Base-by-base conservation (phyloP, 2,329 filamentous ascomycete genomes). In the Calonectria leucothoes region DNA sequence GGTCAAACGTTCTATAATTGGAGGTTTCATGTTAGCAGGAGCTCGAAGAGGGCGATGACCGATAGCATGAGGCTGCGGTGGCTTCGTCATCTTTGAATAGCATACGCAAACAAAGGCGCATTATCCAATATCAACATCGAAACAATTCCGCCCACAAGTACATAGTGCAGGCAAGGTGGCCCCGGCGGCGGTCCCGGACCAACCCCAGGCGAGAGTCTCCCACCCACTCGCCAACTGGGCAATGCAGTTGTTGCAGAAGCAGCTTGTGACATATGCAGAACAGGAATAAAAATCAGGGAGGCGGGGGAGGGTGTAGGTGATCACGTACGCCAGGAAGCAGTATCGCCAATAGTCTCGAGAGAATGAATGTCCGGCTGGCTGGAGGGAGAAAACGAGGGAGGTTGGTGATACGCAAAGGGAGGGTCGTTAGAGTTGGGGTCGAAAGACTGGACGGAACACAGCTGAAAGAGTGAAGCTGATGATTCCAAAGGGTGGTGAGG, bases 401-500 rank as follows among this genome's bases (percentile, higher is more conserved):
- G 78, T 76, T 78, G 79, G 76, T 70, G 73, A 57, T 35, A 67
- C 27, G 61, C 75, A 69, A 78, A 73, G 61, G 70, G 76, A 78
- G 76, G 74, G 75, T 70, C 45, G 55, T 61, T 49, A 71, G 45
- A 51, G 75, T 69, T 61, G 69, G 74, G 74, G 76, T 70, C 63
- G 78, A 81, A 81, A 79, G 81, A 86, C 82, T 81, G 85, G 83
- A 86, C 82, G 83, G 83, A 81, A 79, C 76, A 79, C 81, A 82
- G 82, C 83, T 85, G 77, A 86, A 83, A 82, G 85, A 86, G 82
- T 86, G 85, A 86, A 86, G 84, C 83, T 81, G 84, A 82, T 76
- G 78, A 81, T 83, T 78, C 80, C 77, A 77, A 79, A 75, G 29
- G 70, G 71, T 81, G 79, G 81, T 71, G 73, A 70, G 81, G 78